Evolutionary conservation across 2,329 filamentous ascomycete genomes (phyloP).

Genomic region (Aureobasidium sp.): DNA sequence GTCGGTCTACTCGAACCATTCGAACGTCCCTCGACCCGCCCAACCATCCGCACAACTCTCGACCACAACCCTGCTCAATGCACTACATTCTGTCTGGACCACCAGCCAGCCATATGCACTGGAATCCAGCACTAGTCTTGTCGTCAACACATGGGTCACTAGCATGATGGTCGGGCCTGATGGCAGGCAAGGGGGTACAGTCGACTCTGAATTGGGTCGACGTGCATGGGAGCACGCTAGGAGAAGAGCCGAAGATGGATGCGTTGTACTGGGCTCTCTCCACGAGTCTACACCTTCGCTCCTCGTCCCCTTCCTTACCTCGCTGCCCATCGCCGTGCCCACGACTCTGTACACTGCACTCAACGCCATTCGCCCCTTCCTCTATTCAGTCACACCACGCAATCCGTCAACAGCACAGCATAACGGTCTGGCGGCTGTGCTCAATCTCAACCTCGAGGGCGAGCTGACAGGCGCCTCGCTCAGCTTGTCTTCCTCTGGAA

Average conservation of each 20-base stretch:
- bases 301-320: slow-evolving; percentile 70
- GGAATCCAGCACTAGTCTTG: slow-evolving; percentile 83
- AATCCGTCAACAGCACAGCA: slow-evolving; percentile 82
- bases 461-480: slow-evolving; percentile 69
- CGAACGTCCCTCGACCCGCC: slow-evolving; percentile 48
- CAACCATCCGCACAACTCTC: slow-evolving; percentile 75
- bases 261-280: slow-evolving; percentile 80
- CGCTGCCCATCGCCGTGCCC: slow-evolving; percentile 74
- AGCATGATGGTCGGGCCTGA: slow-evolving; percentile 63
- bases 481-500: slow-evolving; percentile 76
- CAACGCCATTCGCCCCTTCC: slow-evolving; percentile 75
- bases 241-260: slow-evolving; percentile 89
- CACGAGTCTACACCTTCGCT: slow-evolving; percentile 84
- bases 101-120: slow-evolving; percentile 75
- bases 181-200: slow-evolving; percentile 64
- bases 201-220: slow-evolving; percentile 70
- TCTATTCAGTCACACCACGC: slow-evolving; percentile 77
- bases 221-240: slow-evolving; percentile 95
- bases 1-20: slow-evolving; percentile 56
- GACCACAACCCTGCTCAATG: slow-evolving; percentile 86
- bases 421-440: slow-evolving; percentile 69
- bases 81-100: slow-evolving; percentile 82
- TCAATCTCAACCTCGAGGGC: slow-evolving; percentile 75
- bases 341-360: slow-evolving; percentile 69
- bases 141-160: slow-evolving; percentile 93